Evolutionary conservation across 805 yeast genomes (phyloP).

Genomic region (Candida hungchunana): DNA sequence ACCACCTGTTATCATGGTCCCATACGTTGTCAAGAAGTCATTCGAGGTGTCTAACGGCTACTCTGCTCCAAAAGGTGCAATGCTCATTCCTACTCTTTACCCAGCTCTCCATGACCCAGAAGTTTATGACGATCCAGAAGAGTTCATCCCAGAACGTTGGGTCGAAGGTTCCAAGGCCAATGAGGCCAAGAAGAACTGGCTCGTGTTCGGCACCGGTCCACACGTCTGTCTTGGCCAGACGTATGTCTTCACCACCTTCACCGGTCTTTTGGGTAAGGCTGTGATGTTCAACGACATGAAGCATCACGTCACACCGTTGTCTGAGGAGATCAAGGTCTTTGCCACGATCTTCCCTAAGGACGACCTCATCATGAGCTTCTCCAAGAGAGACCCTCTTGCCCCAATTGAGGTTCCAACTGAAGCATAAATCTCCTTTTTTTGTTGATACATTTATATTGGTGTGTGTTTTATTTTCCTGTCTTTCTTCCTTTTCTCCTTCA

Average conservation of each 20-base stretch:
- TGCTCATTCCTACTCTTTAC: slow-evolving; percentile 93
- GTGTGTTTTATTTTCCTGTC: too few relatives aligned
- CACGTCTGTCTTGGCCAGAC: slow-evolving; percentile 95
- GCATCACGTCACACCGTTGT: slow-evolving; percentile 77
- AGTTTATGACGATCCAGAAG: slow-evolving; percentile 91
- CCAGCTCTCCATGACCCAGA: slow-evolving; percentile 98
- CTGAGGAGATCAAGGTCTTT: slow-evolving; percentile 92
- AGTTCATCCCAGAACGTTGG: slow-evolving; percentile 97
- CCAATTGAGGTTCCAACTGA: slow-evolving; percentile 14
- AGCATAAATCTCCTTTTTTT: slow-evolving; percentile 4
- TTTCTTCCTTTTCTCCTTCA: background rate
- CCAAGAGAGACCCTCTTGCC: slow-evolving; percentile 49
- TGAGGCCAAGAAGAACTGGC: slow-evolving; percentile 84
- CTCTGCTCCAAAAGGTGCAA: slow-evolving; percentile 94
- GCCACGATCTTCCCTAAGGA: slow-evolving; percentile 98
- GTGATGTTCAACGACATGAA: slow-evolving; percentile 73
- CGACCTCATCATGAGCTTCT: slow-evolving; percentile 79
- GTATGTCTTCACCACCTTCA: slow-evolving; percentile 86
- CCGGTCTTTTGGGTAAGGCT: slow-evolving; percentile 89
- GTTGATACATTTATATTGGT: too few relatives aligned
- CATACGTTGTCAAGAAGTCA: slow-evolving; percentile 83
- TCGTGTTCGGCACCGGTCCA: slow-evolving; percentile 96
- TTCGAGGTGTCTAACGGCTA: slow-evolving; percentile 82
- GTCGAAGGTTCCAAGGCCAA: slow-evolving; percentile 68
- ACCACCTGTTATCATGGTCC: slow-evolving; percentile 98